Evolutionary conservation across 2,329 filamentous ascomycete genomes (phyloP), one percentile per base, ranked within the genome.

Genomic region (Aspergillus flavus): DNA sequence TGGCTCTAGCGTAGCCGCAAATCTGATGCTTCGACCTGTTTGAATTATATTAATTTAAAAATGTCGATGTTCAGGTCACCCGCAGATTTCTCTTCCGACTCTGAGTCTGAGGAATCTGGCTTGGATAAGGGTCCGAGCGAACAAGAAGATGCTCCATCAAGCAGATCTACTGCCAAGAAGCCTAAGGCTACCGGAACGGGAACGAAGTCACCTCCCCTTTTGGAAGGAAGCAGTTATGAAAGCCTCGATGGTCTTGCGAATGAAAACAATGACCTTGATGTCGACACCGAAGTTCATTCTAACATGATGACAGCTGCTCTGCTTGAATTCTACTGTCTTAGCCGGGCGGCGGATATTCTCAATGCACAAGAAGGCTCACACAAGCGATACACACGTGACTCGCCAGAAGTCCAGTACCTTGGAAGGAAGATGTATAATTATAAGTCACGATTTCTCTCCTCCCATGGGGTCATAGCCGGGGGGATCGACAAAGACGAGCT

Each of bases 271-370:
- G 61, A 71, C 6, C 66, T 73, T 14, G 74, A 74, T 54, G 63
- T 74, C 4, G 75, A 79, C 62, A 67, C 71, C 6, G 75, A 78
- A 41, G 74, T 71, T 5, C 79, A 81, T 68, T 72, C 76, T 41
- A 75, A 77, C 41, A 71, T 81, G 52, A 77, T 82, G 75, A 80
- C 80, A 19, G 72, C 78, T 16, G 78, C 80, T 1, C 68, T 82
- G 16, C 71, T 82, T 5, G 80, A 82, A 61, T 81, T 81, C 61
- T 82, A 79, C 64, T 81, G 79, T 56, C 68, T 78, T 16, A 79
- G 69, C 41, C 76, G 77, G 59, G 80, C 80, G n/a, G 76, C 76
- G 26, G 80, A 82, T 50, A 73, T 81, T 55, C 72, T 82, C 43
- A 82, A 82, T 69, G 72, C 73, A 11, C 74, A 79, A 39, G 63